Evolutionary conservation across 306 rosid genomes (phyloP).

Genomic region (Quercus glauca): DNA sequence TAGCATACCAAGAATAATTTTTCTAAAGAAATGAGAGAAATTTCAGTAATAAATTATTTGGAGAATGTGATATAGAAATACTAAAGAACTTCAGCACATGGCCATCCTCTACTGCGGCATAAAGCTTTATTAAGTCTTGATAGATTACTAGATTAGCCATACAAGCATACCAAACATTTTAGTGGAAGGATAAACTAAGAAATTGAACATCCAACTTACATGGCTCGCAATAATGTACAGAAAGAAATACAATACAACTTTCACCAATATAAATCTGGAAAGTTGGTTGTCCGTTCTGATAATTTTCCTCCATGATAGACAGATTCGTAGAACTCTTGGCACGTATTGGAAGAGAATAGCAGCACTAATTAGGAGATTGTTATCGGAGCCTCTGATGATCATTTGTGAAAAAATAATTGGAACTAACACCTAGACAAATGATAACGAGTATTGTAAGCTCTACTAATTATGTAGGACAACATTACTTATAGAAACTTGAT

Average conservation of each 20-base stretch:
- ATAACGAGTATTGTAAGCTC: background rate
- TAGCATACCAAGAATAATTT: too few species aligned
- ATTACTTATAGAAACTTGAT: too few species aligned
- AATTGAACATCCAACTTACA: constrained; percentile 41
- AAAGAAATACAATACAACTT: constrained; percentile 87
- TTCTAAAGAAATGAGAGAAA: too few species aligned
- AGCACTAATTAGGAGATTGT: constrained; percentile 62
- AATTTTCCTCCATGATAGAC: constrained; percentile 76
- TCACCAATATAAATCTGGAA: constrained; percentile 66
- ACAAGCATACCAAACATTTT: too few species aligned
- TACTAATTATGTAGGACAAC: too few species aligned
- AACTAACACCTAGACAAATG: constrained; percentile 57
- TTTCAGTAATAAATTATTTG: too few species aligned
- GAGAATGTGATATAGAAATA: too few species aligned
- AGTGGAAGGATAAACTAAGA: too few species aligned
- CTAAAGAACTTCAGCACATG: too few species aligned
- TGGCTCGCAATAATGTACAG: constrained; percentile 94
- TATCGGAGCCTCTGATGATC: constrained; percentile 50
- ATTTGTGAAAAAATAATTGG: constrained; percentile 59
- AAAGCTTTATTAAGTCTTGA: too few species aligned
- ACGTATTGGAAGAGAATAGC: constrained; percentile 68
- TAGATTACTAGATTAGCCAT: too few species aligned
- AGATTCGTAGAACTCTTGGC: constrained; percentile 74
- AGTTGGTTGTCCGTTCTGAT: constrained; percentile 77
- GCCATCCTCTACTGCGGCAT: too few species aligned